Base-by-base conservation (phyloP, 169 alveolate genomes). In the Plasmodium coatneyi region DNA sequence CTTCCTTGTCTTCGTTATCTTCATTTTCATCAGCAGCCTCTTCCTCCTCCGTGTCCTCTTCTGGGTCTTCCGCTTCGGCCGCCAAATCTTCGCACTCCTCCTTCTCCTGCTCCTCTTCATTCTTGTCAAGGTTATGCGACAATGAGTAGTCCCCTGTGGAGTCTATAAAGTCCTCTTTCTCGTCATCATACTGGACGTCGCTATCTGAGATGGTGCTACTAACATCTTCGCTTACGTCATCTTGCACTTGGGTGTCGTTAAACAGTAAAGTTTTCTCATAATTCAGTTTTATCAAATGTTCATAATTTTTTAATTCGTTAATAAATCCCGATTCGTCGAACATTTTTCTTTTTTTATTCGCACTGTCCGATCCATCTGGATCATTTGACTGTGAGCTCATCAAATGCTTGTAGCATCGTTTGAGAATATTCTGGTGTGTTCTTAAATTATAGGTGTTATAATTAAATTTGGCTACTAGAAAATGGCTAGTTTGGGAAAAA, bases 401-500 rank as follows among this genome's bases (percentile, higher is more conserved):
- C n/a, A 89, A 60, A 66, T 79, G 94, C 36, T 79, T 39, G 82
- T 89, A 89, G 56, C 94, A 89, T 89, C 54, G 80, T 78, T 89
- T 89, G 72, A 89, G 82, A 10, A 89, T 79, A 89, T 78, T 79
- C 28, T 89, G 66, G 30, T 89, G 90, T 60, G 89, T 54, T 60
- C 90, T 78, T 79, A 89, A 89, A 52, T 79, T 89, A 80, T 60
- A 89, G 16, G 89, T 89, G 34, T 89, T 89, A 52, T 46, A 79
- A 79, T 89, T 89, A 89, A 89, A 89, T 52, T 89, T 89, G 43
- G 94, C 94, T 60, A 89, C 94, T 79, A 89, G 30, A 80, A 89
- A 89, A 89, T 89, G 94, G 36, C 94, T 89, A 5, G 94, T 89
- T 89, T 89, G 94, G 10, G 94, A 89, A 70, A 79, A 89, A 34